Conservation (phyloP, 331 rosid genomes). For the Dryas integrifolia region DNA sequence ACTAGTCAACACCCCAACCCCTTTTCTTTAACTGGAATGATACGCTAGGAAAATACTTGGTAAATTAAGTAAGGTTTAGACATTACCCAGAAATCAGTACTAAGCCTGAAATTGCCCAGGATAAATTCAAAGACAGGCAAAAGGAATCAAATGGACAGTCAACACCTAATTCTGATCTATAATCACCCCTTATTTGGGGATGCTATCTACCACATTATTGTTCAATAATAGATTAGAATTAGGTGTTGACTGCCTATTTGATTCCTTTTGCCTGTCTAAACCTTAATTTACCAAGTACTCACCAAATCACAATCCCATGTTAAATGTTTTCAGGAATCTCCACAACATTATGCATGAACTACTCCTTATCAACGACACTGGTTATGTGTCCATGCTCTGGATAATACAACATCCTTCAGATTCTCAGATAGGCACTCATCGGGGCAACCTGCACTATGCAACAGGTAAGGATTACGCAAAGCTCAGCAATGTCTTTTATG, state of each 20-base stretch:
- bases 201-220: neutral
- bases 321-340: neutral
- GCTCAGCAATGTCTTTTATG: neutral
- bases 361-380: neutral
- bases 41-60: no score
- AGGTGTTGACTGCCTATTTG: conserved; percentile 8
- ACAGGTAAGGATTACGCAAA: neutral
- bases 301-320: neutral
- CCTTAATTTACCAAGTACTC: no score
- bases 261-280: neutral
- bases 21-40: no score
- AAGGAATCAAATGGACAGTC: conserved; percentile 9
- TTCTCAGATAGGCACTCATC: neutral
- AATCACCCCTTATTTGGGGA: neutral
- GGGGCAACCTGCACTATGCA: neutral
- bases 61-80: no score
- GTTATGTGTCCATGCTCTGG: neutral
- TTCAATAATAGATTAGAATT: neutral
- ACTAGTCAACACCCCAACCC: no score
- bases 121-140: neutral
- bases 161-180: neutral
- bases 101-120: neutral
- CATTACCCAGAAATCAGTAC: neutral
- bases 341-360: neutral
- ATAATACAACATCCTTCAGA: neutral